Evolutionary conservation across 1,139 yeast genomes (phyloP).

Genomic region (Scheffersomyces titani): DNA sequence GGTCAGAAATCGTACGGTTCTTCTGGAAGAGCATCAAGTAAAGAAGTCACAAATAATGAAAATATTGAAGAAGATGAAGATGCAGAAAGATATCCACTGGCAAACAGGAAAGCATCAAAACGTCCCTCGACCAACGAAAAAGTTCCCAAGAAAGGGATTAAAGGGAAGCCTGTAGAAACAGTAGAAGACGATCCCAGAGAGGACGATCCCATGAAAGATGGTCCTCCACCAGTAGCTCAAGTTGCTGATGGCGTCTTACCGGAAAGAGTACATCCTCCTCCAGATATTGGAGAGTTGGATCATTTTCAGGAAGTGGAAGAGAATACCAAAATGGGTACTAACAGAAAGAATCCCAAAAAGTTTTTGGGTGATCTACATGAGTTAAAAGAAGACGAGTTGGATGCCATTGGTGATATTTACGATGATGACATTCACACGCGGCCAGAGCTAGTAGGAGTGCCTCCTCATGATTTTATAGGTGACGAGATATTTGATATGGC

Average conservation of each 20-base stretch:
- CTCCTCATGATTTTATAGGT: constrained; percentile 1
- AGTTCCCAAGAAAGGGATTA: background rate
- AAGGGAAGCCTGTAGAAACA: background rate
- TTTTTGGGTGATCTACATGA: constrained; percentile 27
- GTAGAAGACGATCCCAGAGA: background rate
- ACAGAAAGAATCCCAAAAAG: constrained; percentile 15
- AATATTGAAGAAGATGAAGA: background rate
- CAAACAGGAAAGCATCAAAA: background rate
- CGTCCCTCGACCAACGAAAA: background rate
- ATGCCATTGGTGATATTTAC: constrained; percentile 15
- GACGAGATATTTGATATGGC: constrained; percentile 12
- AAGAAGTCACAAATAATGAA: background rate
- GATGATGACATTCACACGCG: constrained; percentile 12
- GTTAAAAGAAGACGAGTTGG: constrained; percentile 18
- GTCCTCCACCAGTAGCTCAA: background rate
- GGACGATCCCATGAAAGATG: background rate
- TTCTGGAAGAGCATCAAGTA: no score
- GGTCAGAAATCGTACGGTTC: background rate
- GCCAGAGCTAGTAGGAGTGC: constrained; percentile 3
- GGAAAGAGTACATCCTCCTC: background rate
- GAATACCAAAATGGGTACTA: background rate
- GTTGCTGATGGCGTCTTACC: background rate
- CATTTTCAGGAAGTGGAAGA: background rate
- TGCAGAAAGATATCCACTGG: background rate
- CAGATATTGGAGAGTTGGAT: background rate